Evolutionary conservation across 352 stramenopile genomes (phyloP).

Genomic region (Blastocystis sp.): DNA sequence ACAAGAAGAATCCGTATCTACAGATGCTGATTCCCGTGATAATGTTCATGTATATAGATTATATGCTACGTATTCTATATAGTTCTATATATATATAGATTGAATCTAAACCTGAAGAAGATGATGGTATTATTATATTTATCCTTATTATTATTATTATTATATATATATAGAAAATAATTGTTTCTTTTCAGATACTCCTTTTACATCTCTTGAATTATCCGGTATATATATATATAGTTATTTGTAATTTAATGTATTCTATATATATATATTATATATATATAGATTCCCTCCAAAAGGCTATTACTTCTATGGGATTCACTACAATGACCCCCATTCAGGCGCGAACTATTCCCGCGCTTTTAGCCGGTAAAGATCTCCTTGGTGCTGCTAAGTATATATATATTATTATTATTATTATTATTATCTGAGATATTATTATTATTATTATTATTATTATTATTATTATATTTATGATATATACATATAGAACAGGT

Average conservation of each 20-base stretch:
- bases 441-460: no score
- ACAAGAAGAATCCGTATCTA: no score
- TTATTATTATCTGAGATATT: no score
- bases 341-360: conserved; percentile 79
- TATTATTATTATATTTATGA: not conserved
- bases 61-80: not conserved
- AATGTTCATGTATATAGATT: not conserved
- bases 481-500: conserved; percentile 52
- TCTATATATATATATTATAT: conserved; percentile 64
- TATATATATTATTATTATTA: no score
- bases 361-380: conserved; percentile 78
- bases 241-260: no score
- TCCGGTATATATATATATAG: no score
- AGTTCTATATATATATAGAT: conserved; percentile 36
- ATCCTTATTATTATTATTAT: not conserved
- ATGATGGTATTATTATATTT: conserved; percentile 36
- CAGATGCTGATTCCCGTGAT: not conserved
- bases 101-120: conserved; percentile 41
- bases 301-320: conserved; percentile 62
- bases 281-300: conserved; percentile 66
- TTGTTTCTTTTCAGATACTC: conserved; percentile 61
- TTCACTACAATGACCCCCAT: conserved; percentile 90
- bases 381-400: conserved; percentile 81
- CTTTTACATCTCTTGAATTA: no score
- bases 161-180: conserved; percentile 39